Evolutionary conservation across 306 rosid species (phyloP).

Genomic region (Trifolium pratense): DNA sequence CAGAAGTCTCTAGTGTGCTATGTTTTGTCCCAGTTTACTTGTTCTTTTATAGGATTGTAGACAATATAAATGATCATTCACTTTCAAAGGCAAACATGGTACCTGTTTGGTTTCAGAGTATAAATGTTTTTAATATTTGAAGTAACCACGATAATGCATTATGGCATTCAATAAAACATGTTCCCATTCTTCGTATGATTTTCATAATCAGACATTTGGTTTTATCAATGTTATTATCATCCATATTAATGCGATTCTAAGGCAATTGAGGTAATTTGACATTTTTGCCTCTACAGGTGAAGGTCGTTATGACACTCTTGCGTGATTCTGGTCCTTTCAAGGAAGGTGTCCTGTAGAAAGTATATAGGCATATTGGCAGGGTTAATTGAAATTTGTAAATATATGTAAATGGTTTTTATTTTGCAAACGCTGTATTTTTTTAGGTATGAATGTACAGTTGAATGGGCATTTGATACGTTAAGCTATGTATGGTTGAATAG

Average conservation of each 20-base stretch:
- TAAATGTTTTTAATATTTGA: not conserved
- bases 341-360: slow-evolving; percentile 53
- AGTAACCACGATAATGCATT: not conserved
- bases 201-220: not conserved
- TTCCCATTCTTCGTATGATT: not conserved
- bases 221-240: not conserved
- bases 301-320: slow-evolving; percentile 70
- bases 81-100: not conserved
- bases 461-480: not conserved
- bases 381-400: not conserved
- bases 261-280: not conserved
- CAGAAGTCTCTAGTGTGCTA: too few species aligned
- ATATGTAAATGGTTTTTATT: not conserved
- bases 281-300: slow-evolving; percentile 59
- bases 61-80: too few species aligned
- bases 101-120: not conserved
- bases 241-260: not conserved
- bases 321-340: slow-evolving; percentile 89
- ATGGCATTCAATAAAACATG: not conserved
- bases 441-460: not conserved
- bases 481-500: not conserved
- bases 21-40: too few species aligned
- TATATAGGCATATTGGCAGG: not conserved
- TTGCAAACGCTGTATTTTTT: not conserved
- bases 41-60: not conserved